Evolutionary conservation across 2,329 filamentous ascomycete species (phyloP), one percentile per base, ranked within the genome.

Genomic region (Aspergillus pseudoglaucus): DNA sequence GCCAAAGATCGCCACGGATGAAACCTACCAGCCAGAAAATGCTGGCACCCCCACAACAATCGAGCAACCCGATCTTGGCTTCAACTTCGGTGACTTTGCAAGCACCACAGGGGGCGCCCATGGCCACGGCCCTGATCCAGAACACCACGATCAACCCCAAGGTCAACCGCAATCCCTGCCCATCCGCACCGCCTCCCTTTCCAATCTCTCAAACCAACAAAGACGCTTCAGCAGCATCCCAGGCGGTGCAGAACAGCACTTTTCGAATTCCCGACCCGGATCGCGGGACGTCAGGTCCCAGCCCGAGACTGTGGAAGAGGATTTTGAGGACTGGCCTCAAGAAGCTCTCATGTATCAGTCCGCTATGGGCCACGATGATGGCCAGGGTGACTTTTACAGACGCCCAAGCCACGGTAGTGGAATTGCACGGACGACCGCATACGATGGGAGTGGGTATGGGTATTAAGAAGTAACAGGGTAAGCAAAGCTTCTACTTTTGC

Each of bases 331-430:
- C 35, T 72, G 68, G 68, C 63, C 67, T 3, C 67, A 66, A 45
- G 68, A 71, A 54, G 67, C 69, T 22, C 55, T 71, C 20, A 64
- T 70, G 47, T 71, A 71, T 52, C 66, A 69, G 45, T 63, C 59
- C 6, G 53, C 57, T 17, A 50, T 58, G 33, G 57, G 54, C 14
- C 52, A 27, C 45, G 60, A 60, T 38, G 53, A 53, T 40, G 38
- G 50, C 14, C 54, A 58, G 23, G 48, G 44, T 30, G 58, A 53
- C 32, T 47, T 54, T 25, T 54, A 57, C 15, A 46, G 48, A 10
- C 46, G 47, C 25, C 47, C 60, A 27, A 58, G 51, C 37, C 58
- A 55, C 42, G 47, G 56, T 20, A 53, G 56, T 22, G 53, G 54
- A 41, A 56, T 55, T 44, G 56, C 59, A 38, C 57, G 56, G 42